Evolutionary conservation across 108 stramenopile genomes (phyloP).

Genomic region (Nitzschia inconspicua): DNA sequence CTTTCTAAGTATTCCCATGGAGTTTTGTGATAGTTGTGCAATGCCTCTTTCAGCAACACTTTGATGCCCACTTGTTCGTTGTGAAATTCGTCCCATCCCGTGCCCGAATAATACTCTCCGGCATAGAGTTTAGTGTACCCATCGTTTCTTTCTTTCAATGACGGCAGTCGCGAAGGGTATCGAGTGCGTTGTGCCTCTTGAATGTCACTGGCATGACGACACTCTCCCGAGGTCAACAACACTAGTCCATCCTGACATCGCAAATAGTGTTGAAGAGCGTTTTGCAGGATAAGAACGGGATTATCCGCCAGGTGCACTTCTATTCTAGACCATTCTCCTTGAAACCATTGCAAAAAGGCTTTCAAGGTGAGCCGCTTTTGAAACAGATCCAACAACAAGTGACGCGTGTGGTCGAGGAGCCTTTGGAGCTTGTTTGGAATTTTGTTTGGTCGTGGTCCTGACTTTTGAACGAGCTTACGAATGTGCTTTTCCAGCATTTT

Average conservation of each 20-base stretch:
- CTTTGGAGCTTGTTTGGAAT: background rate
- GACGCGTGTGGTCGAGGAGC: conserved; percentile 14
- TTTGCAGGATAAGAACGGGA: conserved; percentile 24
- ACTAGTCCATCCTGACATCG: conserved; percentile 73
- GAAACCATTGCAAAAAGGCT: conserved; percentile 25
- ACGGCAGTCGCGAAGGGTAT: conserved; percentile 29
- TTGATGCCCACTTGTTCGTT: conserved; percentile 65
- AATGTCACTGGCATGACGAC: conserved; percentile 63
- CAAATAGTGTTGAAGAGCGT: conserved; percentile 40
- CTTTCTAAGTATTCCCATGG: conserved; percentile 44
- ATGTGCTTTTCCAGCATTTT: conserved; percentile 14
- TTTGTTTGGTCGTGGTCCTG: background rate
- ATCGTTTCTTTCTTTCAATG: conserved; percentile 41
- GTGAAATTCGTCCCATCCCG: conserved; percentile 73
- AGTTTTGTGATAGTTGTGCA: conserved; percentile 18
- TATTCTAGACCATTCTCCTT: conserved; percentile 20
- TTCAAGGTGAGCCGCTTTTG: conserved; percentile 11
- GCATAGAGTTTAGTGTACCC: conserved; percentile 64
- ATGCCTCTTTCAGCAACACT: conserved; percentile 8
- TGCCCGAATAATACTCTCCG: conserved; percentile 56
- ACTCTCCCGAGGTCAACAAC: conserved; percentile 73
- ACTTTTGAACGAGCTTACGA: conserved; percentile 5
- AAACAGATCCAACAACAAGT: conserved; percentile 17
- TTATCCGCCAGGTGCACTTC: conserved; percentile 8
- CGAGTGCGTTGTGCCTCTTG: conserved; percentile 19